Conservation (phyloP, 2,329 filamentous ascomycete genomes). For the Scedosporium dehoogii region DNA sequence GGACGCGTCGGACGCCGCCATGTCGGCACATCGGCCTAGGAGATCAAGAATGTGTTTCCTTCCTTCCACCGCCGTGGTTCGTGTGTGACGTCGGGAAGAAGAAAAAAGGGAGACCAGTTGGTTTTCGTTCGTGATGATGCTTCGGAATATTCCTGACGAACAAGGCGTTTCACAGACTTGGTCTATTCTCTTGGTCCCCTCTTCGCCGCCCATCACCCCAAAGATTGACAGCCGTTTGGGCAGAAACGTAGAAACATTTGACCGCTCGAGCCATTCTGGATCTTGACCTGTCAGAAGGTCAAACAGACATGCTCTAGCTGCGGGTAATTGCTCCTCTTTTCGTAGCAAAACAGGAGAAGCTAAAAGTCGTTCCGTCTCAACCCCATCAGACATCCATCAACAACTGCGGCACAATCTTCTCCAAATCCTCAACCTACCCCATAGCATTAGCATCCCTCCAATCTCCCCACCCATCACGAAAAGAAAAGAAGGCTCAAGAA, state of each 20-base stretch:
- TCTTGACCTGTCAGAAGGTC: no score
- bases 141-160: no score
- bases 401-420: constrained; percentile 77
- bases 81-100: background rate
- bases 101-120: no score
- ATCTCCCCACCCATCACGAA: background rate
- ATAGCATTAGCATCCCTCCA: constrained; percentile 10
- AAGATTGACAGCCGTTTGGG: background rate
- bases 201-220: no score
- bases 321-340: no score
- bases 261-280: background rate
- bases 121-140: no score
- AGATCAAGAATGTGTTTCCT: background rate
- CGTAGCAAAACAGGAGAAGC: background rate
- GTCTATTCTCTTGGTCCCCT: no score
- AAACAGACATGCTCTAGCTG: no score
- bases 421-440: constrained; percentile 70
- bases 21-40: background rate
- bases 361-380: background rate
- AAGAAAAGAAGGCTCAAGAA: background rate
- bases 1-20: background rate
- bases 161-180: no score
- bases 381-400: constrained; percentile 68
- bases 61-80: background rate
- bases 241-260: background rate